Base-by-base conservation (phyloP, 345 rosid genomes). In the Euphorbia peplus region DNA sequence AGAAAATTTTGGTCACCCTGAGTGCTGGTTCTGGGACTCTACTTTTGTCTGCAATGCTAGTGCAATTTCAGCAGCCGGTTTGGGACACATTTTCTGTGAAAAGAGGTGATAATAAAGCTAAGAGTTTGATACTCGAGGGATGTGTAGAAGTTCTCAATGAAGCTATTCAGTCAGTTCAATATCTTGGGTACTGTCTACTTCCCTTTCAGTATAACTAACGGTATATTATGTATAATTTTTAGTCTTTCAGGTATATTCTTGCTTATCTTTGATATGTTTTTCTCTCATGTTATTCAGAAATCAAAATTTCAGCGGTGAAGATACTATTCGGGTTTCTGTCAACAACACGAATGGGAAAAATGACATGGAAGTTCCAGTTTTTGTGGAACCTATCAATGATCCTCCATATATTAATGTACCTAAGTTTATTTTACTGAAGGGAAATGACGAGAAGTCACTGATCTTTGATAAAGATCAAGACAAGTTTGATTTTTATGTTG, bases 241-340 rank as follows among this genome's bases (percentile, higher is more conserved):
- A n/a, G n/a, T n/a, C n/a, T n/a, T n/a, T n/a, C n/a, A n/a, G n/a
- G n/a, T n/a, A n/a, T n/a, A n/a, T n/a, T n/a, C n/a, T n/a, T 14
- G 60, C 19, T n/a, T 54, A 14, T 53, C 5, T 53, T 24, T 54
- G 29, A 67, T 53, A 62, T 47, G 16, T 28, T 57, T n/a, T 59
- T 64, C 19, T 44, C 21, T 8, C 6, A n/a, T 35, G 46, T 18
- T 47, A 61, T 65, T 74, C 83, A 93, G 98, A 58, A 84, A 88
- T 21, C 85, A 73, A 67, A 89, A 91, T 53, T 95, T 91, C 83
- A 83, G 86, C 24, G 97, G 99, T 8, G 83, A 78, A 26, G 99
- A 91, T 73, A 75, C 77, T 48, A 71, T 95, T 73, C 81, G 50
- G 62, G 79, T 88, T 44, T 89, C 92, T 12, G 81, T 92, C 70